Evolutionary conservation across 179 eudicot species (phyloP).

Genomic region (Nepenthes alata): DNA sequence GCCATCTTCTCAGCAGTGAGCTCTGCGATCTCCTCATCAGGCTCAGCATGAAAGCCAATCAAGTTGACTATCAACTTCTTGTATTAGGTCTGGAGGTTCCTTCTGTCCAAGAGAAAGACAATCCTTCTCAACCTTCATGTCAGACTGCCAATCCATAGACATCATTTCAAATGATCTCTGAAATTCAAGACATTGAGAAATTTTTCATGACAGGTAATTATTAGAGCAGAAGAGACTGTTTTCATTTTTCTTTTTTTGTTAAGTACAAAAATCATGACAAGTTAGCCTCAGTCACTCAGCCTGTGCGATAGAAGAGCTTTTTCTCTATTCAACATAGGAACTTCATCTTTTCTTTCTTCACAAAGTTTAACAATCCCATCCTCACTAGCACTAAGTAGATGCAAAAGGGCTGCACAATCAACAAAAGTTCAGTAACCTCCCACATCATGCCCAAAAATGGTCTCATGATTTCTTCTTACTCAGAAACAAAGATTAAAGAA

Average conservation of each 20-base stretch:
- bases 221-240: constrained; percentile 15
- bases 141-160: constrained; percentile 45
- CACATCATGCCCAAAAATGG: constrained; percentile 90
- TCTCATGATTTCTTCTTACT: constrained; percentile 70
- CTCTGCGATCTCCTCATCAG: constrained; percentile 64
- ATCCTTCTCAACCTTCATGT: constrained; percentile 80
- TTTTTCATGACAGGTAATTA: background rate
- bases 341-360: constrained; percentile 63
- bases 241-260: too few species aligned
- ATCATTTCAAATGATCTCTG: constrained; percentile 13
- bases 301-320: constrained; percentile 61
- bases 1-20: constrained; percentile 59
- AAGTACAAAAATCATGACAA: too few species aligned
- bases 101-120: constrained; percentile 82
- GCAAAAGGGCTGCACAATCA: constrained; percentile 96
- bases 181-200: constrained; percentile 1
- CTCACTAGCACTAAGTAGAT: constrained; percentile 84
- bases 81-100: constrained; percentile 66
- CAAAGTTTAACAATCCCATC: constrained; percentile 73
- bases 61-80: constrained; percentile 78
- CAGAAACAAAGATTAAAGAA: constrained; percentile 53
- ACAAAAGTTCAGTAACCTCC: constrained; percentile 86
- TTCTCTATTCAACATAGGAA: constrained; percentile 46
- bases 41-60: constrained; percentile 90
- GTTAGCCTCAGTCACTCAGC: constrained; percentile 70